These are phyloP conservation scores for Babesia sp. DNA, from an alignment of 169 alveolate species.

Conservation along the genomic window DNA sequence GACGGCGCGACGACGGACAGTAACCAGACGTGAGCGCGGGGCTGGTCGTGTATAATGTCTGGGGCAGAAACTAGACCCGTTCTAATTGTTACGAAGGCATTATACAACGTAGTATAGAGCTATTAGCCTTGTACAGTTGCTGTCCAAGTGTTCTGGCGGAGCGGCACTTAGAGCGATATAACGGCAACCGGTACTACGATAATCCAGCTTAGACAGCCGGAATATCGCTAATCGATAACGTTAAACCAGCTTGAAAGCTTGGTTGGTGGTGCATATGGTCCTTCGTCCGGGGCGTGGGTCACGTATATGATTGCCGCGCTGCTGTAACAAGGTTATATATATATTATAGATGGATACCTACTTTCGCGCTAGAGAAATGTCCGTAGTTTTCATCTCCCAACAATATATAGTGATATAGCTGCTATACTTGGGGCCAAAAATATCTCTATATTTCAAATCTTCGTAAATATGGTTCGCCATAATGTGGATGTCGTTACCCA, in stretches of 20 bases:
- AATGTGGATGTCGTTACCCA: conserved; percentile 51
- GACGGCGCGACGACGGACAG: too few relatives aligned
- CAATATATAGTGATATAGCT: conserved; percentile 54
- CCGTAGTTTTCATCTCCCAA: conserved; percentile 31
- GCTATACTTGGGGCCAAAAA: conserved; percentile 33
- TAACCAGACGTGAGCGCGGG: too few relatives aligned
- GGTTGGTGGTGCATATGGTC: neutral
- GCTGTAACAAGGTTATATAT: neutral
- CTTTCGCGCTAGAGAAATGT: conserved; percentile 1
- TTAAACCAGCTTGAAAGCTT: conserved; percentile 4
- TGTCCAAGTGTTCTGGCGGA: too few relatives aligned
- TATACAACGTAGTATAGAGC: too few relatives aligned
- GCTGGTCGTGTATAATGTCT: too few relatives aligned
- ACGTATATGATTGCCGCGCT: conserved; percentile 25
- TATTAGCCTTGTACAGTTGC: too few relatives aligned
- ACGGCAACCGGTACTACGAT: too few relatives aligned
- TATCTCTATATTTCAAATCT: conserved; percentile 12
- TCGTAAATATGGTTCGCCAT: conserved; percentile 59
- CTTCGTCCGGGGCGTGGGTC: neutral
- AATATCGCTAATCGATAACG: conserved; percentile 3
- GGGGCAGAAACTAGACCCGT: too few relatives aligned
- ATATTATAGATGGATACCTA: neutral
- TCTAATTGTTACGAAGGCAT: too few relatives aligned
- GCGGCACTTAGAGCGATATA: too few relatives aligned
- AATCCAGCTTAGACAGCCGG: too few relatives aligned